Base-by-base conservation (phyloP, 805 yeast species). In the Candida anglica region DNA sequence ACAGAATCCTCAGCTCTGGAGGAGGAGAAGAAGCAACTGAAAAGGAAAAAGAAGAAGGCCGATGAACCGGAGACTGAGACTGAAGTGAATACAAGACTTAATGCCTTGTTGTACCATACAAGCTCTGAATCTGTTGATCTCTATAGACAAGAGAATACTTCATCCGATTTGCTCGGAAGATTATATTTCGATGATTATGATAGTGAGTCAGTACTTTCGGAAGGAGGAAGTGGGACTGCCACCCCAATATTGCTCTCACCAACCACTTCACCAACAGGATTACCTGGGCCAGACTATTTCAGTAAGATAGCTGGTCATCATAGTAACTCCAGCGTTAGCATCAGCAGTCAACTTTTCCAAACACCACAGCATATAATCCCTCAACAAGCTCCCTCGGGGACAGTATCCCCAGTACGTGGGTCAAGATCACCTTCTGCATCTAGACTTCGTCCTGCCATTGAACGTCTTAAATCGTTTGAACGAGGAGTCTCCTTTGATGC, bases 401-500 rank as follows among this genome's bases (percentile, higher is more conserved):
- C 23, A 9, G 23, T 11, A 11, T 7, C 13, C 11, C 24, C 21
- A 4, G 27, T 4, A 7, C 19, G 19, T 14, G 32, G 32, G 11
- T 32, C 34, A 5, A 9, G 29, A 13, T 19, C 36, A 5, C 30
- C 32, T 19, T 29, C 27, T 13, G 32, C 26, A 13, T 17, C 39
- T 7, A 21, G 35, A 9, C 15, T 16, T 6, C 31, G 45, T n/a
- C 41, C 54, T 9, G 20, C 31, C 19, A 20, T 49, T 31, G 23
- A 29, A 34, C 35, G 43, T 25, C 31, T 46, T 13, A 42, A 44
- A 16, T 52, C 57, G 32, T 60, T 62, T 36, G 65, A 59, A 38
- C 38, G 65, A 36, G 68, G 69, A n/a, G 53, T 67, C 4, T 57
- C 70, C 5, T 66, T 67, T 41, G 71, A 67, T 39, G 62, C 68